These are phyloP conservation scores for Euphorbia pulcherrima DNA, from an alignment of 345 rosid species.

Conservation along the genomic window DNA sequence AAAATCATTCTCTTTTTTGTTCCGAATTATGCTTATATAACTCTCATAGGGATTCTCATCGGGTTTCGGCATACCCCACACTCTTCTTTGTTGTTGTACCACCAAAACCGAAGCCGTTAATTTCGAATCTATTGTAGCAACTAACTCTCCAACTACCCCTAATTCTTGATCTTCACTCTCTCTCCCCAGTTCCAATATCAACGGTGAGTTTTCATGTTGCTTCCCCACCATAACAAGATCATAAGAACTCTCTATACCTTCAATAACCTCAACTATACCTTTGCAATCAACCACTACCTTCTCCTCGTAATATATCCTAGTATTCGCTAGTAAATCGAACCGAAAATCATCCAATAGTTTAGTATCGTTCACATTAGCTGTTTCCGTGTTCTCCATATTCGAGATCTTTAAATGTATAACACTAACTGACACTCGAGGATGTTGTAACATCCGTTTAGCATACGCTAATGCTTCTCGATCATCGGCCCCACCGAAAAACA, in stretches of 20 bases:
- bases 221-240: slow-evolving; percentile 24
- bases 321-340: neutral
- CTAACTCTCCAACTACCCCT: slow-evolving; percentile 12
- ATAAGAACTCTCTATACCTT: slow-evolving; percentile 3
- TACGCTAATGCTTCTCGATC: slow-evolving; percentile 21
- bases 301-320: neutral
- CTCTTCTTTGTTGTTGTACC: slow-evolving; percentile 22
- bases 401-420: slow-evolving; percentile 4
- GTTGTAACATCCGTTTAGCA: slow-evolving; percentile 8
- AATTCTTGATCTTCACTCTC: slow-evolving; percentile 5
- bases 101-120: slow-evolving; percentile 18
- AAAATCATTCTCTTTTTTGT: neutral
- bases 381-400: slow-evolving; percentile 1
- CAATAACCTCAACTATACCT: slow-evolving; percentile 4
- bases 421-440: slow-evolving; percentile 11
- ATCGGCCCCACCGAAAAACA: slow-evolving; percentile 20
- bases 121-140: neutral
- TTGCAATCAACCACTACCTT: slow-evolving; percentile 2
- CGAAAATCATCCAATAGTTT: slow-evolving; percentile 11
- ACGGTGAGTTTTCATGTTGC: slow-evolving; percentile 18
- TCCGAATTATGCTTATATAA: slow-evolving; percentile 7
- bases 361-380: slow-evolving; percentile 7
- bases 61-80: slow-evolving; percentile 40
- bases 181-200: slow-evolving; percentile 4
- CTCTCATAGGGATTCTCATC: slow-evolving; percentile 25